Conservation (phyloP, 2,329 filamentous ascomycete species). For the Pestalotiopsis fici region DNA sequence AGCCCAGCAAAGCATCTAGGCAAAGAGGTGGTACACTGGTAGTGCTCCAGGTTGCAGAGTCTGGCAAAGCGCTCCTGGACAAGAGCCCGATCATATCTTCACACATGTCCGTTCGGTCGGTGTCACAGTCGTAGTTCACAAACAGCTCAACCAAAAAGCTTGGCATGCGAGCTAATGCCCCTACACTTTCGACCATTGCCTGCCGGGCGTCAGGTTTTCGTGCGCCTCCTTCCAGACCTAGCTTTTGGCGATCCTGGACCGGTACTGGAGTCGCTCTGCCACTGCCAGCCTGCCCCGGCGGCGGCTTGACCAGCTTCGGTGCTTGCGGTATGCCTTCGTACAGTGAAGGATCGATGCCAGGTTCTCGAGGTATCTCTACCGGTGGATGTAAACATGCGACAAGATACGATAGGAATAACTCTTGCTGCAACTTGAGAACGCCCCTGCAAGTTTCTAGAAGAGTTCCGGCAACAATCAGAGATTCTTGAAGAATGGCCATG, state of each 20-base stretch:
- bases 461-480: slow-evolving; percentile 87
- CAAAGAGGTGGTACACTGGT: slow-evolving; percentile 96
- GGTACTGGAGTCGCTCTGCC: slow-evolving; percentile 88
- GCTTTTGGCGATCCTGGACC: slow-evolving; percentile 87
- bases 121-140: slow-evolving; percentile 96
- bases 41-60: slow-evolving; percentile 98
- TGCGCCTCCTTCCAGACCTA: slow-evolving; percentile 88
- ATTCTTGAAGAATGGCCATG: slow-evolving; percentile 91
- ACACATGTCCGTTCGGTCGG: slow-evolving; percentile 87
- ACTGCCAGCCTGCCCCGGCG: slow-evolving; percentile 71
- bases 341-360: slow-evolving; percentile 84
- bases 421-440: slow-evolving; percentile 93
- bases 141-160: slow-evolving; percentile 95
- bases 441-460: slow-evolving; percentile 86
- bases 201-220: slow-evolving; percentile 94
- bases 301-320: slow-evolving; percentile 81
- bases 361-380: slow-evolving; percentile 90
- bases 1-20: slow-evolving; percentile 86
- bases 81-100: slow-evolving; percentile 93
- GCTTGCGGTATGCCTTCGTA: slow-evolving; percentile 93
- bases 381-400: slow-evolving; percentile 91
- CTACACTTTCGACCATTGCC: slow-evolving; percentile 97
- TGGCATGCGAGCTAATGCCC: slow-evolving; percentile 87
- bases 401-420: slow-evolving; percentile 91
- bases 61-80: slow-evolving; percentile 91